Base-by-base conservation (phyloP, 495 filamentous ascomycete genomes). In the Alectoria sarmentosa region DNA sequence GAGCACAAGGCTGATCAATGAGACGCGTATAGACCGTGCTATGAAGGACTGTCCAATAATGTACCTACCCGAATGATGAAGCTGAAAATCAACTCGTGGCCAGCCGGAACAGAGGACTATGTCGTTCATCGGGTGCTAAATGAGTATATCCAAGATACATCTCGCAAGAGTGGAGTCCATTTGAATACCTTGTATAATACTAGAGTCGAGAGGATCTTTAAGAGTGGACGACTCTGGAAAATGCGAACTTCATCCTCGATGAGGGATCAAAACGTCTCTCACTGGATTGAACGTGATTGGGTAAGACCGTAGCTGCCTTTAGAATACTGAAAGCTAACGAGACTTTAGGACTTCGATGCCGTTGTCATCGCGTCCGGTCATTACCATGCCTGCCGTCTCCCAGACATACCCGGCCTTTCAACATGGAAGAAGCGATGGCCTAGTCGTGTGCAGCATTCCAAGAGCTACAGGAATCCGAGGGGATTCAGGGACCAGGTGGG, bases 11-110 rank as follows among this genome's bases (percentile, higher is more conserved):
- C 37, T 61, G 28, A 65, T 23, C 34, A 41, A 59, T 23, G 30
- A 8, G 66, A 69, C 21, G 69, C 28, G 54, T n/a, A 46, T 55
- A 81, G 80, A 21, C 80, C 79, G 28, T 79, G 82, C 67, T 90
- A 90, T 64, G 76, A 78, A 6, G 84, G 84, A 26, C 73, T 90
- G 15, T 82, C 74, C 36, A 90, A 86, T 60, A 90, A 90, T 70
- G 82, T 90, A 8, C 77, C 85, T 7, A 88, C 85, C 2, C 76
- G 76, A 15, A 70, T 89, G 37, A 82, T 89, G 74, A 73, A 77
- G 48, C 81, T 83, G 37, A 83, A 77, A 58, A 76, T 87, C n/a
- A 81, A 81, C 58, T 67, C 74, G 0, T 89, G 86, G 84, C 81
- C 83, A 2, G 75, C 82, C 28, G 83, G 81, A 7, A 88, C 83